These are phyloP conservation scores for Daldinia concentrica DNA, from an alignment of 495 filamentous ascomycete species.

Conservation along the genomic window DNA sequence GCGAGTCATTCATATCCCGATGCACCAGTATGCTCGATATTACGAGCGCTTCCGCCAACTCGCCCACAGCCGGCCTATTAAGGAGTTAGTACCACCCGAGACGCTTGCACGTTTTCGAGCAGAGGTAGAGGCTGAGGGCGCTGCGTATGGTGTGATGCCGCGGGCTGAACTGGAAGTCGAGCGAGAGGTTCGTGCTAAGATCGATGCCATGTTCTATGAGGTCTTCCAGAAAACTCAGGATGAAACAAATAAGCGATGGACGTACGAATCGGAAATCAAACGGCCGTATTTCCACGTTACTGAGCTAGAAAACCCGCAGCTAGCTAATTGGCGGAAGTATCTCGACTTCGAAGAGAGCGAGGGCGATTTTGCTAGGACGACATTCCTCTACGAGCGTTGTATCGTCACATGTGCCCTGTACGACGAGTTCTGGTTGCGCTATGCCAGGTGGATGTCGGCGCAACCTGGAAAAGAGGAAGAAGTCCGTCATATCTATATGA, in stretches of 20 bases:
- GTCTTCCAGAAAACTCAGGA: conserved; percentile 83
- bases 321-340: conserved; percentile 96
- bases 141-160: conserved; percentile 52
- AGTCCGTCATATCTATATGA: conserved; percentile 90
- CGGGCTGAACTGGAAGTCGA: conserved; percentile 81
- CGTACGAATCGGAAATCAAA: conserved; percentile 94
- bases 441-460: conserved; percentile 94
- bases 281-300: conserved; percentile 97
- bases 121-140: conserved; percentile 71
- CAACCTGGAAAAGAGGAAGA: conserved; percentile 88
- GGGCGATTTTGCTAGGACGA: conserved; percentile 75
- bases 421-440: conserved; percentile 97
- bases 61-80: conserved; percentile 74
- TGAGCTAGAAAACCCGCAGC: conserved; percentile 84
- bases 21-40: conserved; percentile 96
- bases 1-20: conserved; percentile 89
- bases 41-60: conserved; percentile 89
- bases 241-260: conserved; percentile 94
- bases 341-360: conserved; percentile 95
- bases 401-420: conserved; percentile 93
- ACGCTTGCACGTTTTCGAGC: conserved; percentile 72
- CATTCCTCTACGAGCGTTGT: conserved; percentile 92
- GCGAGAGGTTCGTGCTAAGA: conserved; percentile 77
- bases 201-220: conserved; percentile 83
- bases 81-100: conserved; percentile 76